Base-by-base conservation (phyloP, 2,329 filamentous ascomycete species). In the Ophiocordyceps australis region DNA sequence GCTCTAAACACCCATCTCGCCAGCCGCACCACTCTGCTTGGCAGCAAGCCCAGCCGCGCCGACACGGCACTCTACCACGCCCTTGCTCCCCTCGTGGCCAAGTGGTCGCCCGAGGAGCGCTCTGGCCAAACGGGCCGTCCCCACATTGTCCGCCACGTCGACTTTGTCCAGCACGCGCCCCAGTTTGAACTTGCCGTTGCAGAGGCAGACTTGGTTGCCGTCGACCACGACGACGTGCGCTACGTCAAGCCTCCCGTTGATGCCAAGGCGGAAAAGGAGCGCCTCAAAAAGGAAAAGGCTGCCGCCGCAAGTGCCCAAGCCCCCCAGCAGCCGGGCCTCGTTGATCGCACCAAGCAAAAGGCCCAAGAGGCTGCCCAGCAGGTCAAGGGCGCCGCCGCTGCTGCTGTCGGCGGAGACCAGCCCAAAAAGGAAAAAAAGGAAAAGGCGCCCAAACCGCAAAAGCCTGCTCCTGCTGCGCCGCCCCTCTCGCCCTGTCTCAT, bases 241-340 rank as follows among this genome's bases (percentile, higher is more conserved):
- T 85, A 83, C 49, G 75, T 85, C 40, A 86, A 89, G 57, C 86
- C 86, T 39, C 79, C 79, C 13, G 71, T 86, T 33, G 83, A 93
- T 38, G 72, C 78, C 41, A 92, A 91, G 64, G 83, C 83, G 29
- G 86, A 94, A 64, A 94, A 94, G 62, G 85, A 94, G 65, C 73
- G 77, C 24, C 69, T 86, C 54, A 94, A 93, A 75, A 92, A 91
- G 62, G 83, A 92, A 57, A 93, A 93, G 64, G 79, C 76, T 17
- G 72, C 70, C 10, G 65, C 65, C 2, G 64, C 65, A 2, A 66
- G 63, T 3, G 63, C 62, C 5, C 60, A 57, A 8, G 65, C 61
- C 9, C 31, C 19, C 24, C 28, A 47, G 21, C 55, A 55, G 27
- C 49, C 57, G 29, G 54, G 55, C 3, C 46, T 74, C 17, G 60